Conservation (phyloP, 1,284 basidiomycete genomes). For the Ganoderma lucidum region DNA sequence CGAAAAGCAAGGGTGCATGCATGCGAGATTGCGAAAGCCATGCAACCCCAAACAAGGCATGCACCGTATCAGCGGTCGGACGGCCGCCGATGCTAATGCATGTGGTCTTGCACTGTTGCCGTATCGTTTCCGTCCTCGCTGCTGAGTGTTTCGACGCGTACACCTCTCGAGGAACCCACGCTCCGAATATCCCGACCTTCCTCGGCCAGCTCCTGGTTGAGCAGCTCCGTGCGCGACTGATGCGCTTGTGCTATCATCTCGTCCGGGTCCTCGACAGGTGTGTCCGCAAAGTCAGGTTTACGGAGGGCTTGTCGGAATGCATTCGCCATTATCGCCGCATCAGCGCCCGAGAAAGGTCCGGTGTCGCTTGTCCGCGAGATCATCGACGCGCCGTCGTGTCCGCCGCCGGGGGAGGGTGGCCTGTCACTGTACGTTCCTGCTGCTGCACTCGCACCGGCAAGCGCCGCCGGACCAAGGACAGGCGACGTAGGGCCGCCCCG, state of each 20-base stretch:
- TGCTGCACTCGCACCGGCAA: slow-evolving; percentile 44
- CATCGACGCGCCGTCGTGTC: slow-evolving; percentile 71
- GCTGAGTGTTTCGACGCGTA: slow-evolving; percentile 73
- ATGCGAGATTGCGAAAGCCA: not conserved
- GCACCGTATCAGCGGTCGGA: slow-evolving; percentile 7
- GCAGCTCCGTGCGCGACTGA: slow-evolving; percentile 47
- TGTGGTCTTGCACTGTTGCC: slow-evolving; percentile 56
- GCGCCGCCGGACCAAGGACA: slow-evolving; percentile 44
- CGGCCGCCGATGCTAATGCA: slow-evolving; percentile 39
- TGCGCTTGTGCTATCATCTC: slow-evolving; percentile 35
- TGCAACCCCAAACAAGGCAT: slow-evolving; percentile 9
- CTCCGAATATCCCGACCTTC: slow-evolving; percentile 85
- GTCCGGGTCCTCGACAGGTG: slow-evolving; percentile 71
- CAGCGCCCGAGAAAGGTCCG: slow-evolving; percentile 78
- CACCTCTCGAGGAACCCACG: slow-evolving; percentile 78
- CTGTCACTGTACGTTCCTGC: slow-evolving; percentile 35
- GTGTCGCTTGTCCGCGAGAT: slow-evolving; percentile 67
- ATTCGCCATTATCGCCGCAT: slow-evolving; percentile 89
- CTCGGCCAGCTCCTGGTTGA: slow-evolving; percentile 78
- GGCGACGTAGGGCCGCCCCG: slow-evolving; percentile 58
- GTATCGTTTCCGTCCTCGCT: slow-evolving; percentile 64
- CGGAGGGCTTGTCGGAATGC: slow-evolving; percentile 85
- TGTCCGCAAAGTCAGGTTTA: slow-evolving; percentile 80
- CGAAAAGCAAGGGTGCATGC: not conserved
- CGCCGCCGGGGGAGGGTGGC: slow-evolving; percentile 55